Evolutionary conservation across 75 land plant genomes (phyloP).

Genomic region (Sequoia sempervirens): DNA sequence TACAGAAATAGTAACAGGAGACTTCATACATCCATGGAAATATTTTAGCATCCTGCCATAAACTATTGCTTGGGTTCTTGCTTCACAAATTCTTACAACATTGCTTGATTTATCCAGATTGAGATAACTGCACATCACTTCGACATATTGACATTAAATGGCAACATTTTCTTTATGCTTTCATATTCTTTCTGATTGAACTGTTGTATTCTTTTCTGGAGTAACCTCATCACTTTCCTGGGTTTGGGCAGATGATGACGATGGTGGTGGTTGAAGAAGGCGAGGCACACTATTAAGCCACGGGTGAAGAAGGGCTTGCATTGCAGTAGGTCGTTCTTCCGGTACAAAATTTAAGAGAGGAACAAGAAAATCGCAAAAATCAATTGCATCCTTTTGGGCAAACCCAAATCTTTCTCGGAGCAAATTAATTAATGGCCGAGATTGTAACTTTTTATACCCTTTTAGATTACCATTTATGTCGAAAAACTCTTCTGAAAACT

Average conservation of each 20-base stretch:
- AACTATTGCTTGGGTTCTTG: no score
- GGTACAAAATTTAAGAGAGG: conserved; percentile 74
- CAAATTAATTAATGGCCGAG: conserved; percentile 65
- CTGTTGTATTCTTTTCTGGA: neutral
- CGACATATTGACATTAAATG: no score
- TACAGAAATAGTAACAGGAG: no score
- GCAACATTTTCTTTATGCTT: no score
- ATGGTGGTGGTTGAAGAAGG: conserved; percentile 4
- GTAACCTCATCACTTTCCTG: no score
- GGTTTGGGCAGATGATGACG: neutral
- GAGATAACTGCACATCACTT: no score
- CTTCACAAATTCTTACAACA: no score
- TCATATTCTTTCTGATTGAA: no score
- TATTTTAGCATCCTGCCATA: no score
- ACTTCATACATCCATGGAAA: no score
- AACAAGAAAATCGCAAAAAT: conserved; percentile 60
- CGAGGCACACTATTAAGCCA: conserved; percentile 53
- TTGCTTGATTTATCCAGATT: no score
- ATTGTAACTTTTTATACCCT: conserved; percentile 47
- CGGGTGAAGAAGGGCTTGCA: conserved; percentile 59
- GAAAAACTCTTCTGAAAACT: conserved; percentile 62
- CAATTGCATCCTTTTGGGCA: conserved; percentile 63
- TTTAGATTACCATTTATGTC: conserved; percentile 69
- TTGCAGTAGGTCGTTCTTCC: conserved; percentile 70
- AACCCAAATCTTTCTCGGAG: conserved; percentile 63